Evolutionary conservation across 768 basidiomycete species (phyloP), one percentile per base, ranked within the genome.

Genomic region (Panellus pusillus): DNA sequence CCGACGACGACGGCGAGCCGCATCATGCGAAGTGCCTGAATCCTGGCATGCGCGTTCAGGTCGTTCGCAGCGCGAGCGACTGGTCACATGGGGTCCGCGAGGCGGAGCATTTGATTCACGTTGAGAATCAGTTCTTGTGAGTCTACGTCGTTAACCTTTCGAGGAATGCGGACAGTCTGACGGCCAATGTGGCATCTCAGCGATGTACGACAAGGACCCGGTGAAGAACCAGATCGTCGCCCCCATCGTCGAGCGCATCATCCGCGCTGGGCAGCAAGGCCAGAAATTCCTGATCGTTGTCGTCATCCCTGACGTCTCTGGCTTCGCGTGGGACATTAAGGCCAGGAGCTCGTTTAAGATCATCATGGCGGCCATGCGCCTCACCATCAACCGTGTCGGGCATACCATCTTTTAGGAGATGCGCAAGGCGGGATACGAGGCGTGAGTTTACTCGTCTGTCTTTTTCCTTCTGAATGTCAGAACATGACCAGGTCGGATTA

Each of bases 21-120:
- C 65, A 68, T 14, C 81, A 83, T 55, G 58, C 70, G 2, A 70
- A 67, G 13, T 78, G 77, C 0, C 47, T 60, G 20, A 73, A 79
- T 29, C 80, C 80, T 1, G 77, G 75, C 9, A 87, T 86, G 64
- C 74, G 75, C 29, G 87, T 93, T 14, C 93, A 98, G 73, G 92
- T 81, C 14, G 79, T 92, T 38, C 81, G 96, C 48, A 91, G 89
- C 55, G 89, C 93, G 18, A 84, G 79, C 1, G 96, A 98, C 70
- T 99, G 96, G 96, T 90, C 87, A 63, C 91, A 93, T 62, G 96
- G 95, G 2, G 89, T 94, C 65, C 69, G 77, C 17, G 89, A 96
- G 64, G 82, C 93, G 0, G 83, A 84, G 57, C 91, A 97, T 66
- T 94, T 80, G 70, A 91, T 98, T 55, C 96, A 93, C 69, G 96